Conservation (phyloP, 768 basidiomycete species). For the Pisolithus orientalis region DNA sequence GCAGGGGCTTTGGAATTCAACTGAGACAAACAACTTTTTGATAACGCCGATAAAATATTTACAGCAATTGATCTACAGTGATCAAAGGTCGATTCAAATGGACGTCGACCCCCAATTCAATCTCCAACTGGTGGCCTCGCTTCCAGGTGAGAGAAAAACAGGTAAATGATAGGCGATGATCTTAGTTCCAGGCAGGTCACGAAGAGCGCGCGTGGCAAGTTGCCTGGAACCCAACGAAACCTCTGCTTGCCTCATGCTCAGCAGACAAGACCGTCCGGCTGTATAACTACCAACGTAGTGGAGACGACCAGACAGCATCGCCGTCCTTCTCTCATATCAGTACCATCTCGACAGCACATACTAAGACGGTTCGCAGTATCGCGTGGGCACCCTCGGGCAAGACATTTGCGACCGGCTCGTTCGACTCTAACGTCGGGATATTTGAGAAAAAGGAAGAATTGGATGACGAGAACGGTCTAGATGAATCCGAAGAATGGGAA, state of each 20-base stretch:
- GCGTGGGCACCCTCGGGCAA: slow-evolving; percentile 88
- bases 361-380: slow-evolving; percentile 78
- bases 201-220: slow-evolving; percentile 82
- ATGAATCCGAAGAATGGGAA: slow-evolving; percentile 66
- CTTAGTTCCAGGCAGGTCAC: slow-evolving; percentile 44
- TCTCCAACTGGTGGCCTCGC: slow-evolving; percentile 17
- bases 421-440: slow-evolving; percentile 86
- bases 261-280: slow-evolving; percentile 89
- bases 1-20: slow-evolving; percentile 13
- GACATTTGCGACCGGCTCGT: slow-evolving; percentile 86
- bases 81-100: slow-evolving; percentile 7
- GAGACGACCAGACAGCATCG: slow-evolving; percentile 20
- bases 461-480: slow-evolving; percentile 30
- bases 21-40: slow-evolving; percentile 20
- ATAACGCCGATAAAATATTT: slow-evolving; percentile 5
- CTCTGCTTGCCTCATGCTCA: slow-evolving; percentile 88
- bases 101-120: slow-evolving; percentile 10
- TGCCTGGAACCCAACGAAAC: slow-evolving; percentile 81
- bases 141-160: slow-evolving; percentile 14
- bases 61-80: not conserved
- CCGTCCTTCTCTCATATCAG: slow-evolving; percentile 46
- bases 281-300: slow-evolving; percentile 52
- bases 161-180: too few relatives aligned
- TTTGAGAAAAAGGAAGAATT: slow-evolving; percentile 67
- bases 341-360: slow-evolving; percentile 78